These are phyloP conservation scores for Auriscalpium vulgare DNA, from an alignment of 768 basidiomycete species.

Conservation along the genomic window DNA sequence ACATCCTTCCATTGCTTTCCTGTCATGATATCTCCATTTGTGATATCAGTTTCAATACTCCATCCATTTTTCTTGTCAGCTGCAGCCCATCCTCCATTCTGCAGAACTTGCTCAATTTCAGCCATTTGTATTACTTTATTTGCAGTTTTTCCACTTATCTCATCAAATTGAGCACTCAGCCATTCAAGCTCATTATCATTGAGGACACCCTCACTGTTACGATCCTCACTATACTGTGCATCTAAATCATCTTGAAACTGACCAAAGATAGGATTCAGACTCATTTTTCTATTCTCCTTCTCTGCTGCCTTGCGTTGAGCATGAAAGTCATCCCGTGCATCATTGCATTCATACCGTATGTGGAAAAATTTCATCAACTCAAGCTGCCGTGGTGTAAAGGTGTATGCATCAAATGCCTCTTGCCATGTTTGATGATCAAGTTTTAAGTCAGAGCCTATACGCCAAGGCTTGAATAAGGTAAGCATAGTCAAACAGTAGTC, in stretches of 20 bases:
- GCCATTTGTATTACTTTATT: no score
- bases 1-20: no score
- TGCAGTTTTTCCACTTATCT: no score
- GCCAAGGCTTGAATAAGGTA: slow-evolving; percentile 10
- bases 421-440: slow-evolving; percentile 16
- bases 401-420: slow-evolving; percentile 13
- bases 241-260: not conserved
- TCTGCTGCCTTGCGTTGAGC: not conserved
- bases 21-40: no score
- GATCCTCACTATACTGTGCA: not conserved
- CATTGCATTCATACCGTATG: slow-evolving; percentile 28
- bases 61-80: no score
- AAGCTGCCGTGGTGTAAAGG: slow-evolving; percentile 11
- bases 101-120: no score
- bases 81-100: no score
- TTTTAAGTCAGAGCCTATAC: slow-evolving; percentile 2
- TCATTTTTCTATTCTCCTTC: slow-evolving; percentile 1
- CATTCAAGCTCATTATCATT: no score
- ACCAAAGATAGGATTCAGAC: not conserved
- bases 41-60: no score
- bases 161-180: no score
- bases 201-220: no score
- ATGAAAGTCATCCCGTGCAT: slow-evolving; percentile 27
- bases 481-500: slow-evolving; percentile 14
- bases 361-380: slow-evolving; percentile 25